Evolutionary conservation across 2,329 filamentous ascomycete genomes (phyloP), one percentile per base, ranked within the genome.

Genomic region (Sclerotiophoma versabilis): DNA sequence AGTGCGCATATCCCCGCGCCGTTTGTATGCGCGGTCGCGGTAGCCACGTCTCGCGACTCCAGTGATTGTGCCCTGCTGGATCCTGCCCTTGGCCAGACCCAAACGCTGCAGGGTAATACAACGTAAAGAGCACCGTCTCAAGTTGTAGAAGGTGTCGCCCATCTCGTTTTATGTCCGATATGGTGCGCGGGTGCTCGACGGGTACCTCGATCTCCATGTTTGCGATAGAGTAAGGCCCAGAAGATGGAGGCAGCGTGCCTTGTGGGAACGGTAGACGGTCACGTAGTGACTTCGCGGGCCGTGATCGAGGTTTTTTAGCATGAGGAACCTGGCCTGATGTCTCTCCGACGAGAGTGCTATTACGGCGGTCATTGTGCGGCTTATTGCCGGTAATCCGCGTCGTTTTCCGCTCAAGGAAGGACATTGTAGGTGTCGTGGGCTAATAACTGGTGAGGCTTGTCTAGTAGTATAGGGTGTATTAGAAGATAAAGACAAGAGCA

Each of bases 51-150:
- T 84, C 80, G 5, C 86, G 79, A 15, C 79, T 81, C 61, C 80
- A 81, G 32, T 77, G 75, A 34, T 75, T 76, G 25, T 71, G 64
- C 1, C 79, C 75, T 20, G 74, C 74, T 9, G 76, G 74, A 12
- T 73, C 70, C 19, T 72, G 65, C 1, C 77, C 74, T 1, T 68
- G 61, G 5, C 75, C 73, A 14, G 69, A 72, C 7, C 76, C 77
- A 49, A 81, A 65, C 15, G 81, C 79, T 37, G 83, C 81, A 2
- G 86, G 87, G 66, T 89, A 89, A 70, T 85, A 89, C n/a, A 89
- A 71, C 0, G 83, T 83, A 72, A 89, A 83, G 4, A 89, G 77
- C 8, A 88, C 83, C 0, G 86, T 88, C 55, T 85, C 79, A 12
- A 84, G 71, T 47, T 83, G 75, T 12, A 86, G 69, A 7, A 83